These are phyloP conservation scores for Fusarium subtropicale DNA, from an alignment of 2,329 filamentous ascomycete genomes.

Conservation along the genomic window DNA sequence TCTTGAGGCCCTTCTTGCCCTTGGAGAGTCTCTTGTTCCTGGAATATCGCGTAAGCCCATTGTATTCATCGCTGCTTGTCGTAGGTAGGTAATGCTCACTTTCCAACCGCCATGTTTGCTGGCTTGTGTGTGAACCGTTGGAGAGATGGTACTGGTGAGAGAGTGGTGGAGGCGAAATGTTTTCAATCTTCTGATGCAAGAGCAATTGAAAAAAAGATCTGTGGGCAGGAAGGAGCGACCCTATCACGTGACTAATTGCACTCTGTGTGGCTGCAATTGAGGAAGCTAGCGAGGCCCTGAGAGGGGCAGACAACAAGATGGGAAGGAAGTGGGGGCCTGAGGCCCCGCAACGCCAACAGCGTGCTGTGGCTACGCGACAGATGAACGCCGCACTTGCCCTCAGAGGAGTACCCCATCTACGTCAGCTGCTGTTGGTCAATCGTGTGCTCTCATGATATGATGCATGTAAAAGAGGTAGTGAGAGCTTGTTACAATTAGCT, in stretches of 20 bases:
- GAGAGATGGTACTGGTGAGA: constrained; percentile 57
- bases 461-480: neutral
- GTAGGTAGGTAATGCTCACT: constrained; percentile 57
- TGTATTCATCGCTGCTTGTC: constrained; percentile 4
- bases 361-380: too few relatives aligned
- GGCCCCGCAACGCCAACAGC: too few relatives aligned
- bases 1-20: constrained; percentile 99
- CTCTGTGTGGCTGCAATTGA: too few relatives aligned
- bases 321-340: too few relatives aligned
- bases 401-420: neutral
- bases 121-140: constrained; percentile 59
- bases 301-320: too few relatives aligned
- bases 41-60: constrained; percentile 44
- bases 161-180: constrained; percentile 57
- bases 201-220: too few relatives aligned
- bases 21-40: constrained; percentile 99
- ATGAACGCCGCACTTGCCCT: too few relatives aligned
- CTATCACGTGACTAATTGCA: too few relatives aligned
- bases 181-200: constrained; percentile 54
- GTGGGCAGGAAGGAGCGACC: too few relatives aligned
- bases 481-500: neutral
- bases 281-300: too few relatives aligned
- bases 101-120: constrained; percentile 71
- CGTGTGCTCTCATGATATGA: neutral
- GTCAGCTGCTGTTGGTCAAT: neutral